Percentiles rank a stretch among this genome's conserved stretches.
phyloP scores from a whole-genome alignment of 2,329 filamentous ascomycete genomes.

The Verticillium nonalfalfae region DNA sequence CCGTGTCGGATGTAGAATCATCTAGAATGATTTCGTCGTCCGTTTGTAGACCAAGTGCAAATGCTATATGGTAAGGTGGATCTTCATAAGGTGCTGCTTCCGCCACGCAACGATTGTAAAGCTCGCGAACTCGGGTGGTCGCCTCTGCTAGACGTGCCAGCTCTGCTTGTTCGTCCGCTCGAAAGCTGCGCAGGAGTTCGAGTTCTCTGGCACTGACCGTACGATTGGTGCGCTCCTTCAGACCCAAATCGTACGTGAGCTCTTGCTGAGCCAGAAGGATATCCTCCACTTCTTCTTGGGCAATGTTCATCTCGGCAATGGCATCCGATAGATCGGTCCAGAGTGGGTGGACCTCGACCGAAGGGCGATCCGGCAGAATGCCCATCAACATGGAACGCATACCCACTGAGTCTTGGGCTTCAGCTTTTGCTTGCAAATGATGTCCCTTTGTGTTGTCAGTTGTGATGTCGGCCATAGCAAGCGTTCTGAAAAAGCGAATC shows the following conservation, averaged over 20 bases:
- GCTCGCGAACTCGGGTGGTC: slow-evolving; percentile 22
- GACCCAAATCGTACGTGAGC: slow-evolving; percentile 27
- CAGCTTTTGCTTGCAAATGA: slow-evolving; percentile 3
- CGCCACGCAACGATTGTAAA: slow-evolving; percentile 33
- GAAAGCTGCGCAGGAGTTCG: slow-evolving; percentile 38
- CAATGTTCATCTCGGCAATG: slow-evolving; percentile 37
- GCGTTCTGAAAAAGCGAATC: slow-evolving; percentile 28
- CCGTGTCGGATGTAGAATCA: slow-evolving; percentile 16
- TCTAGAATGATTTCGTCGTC: slow-evolving; percentile 37
- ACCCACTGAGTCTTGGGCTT: slow-evolving; percentile 1
- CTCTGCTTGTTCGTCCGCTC: slow-evolving; percentile 25
- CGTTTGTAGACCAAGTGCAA: slow-evolving; percentile 28
- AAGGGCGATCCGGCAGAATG: slow-evolving; percentile 24
- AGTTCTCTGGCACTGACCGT: slow-evolving; percentile 27
- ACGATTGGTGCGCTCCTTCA: slow-evolving; percentile 20
- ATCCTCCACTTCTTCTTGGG: slow-evolving; percentile 39
- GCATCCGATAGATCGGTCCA: slow-evolving; percentile 36
- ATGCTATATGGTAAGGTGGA: slow-evolving; percentile 28
- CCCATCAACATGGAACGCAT: slow-evolving; percentile 19
- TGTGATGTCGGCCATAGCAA: slow-evolving; percentile 15
- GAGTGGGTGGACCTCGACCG: slow-evolving; percentile 38
- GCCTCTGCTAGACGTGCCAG: slow-evolving; percentile 23
- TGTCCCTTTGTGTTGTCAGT: background rate
- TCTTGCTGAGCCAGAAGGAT: slow-evolving; percentile 30
- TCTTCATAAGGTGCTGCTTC: slow-evolving; percentile 36